Evolutionary conservation across 805 yeast species (phyloP).

Genomic region (Vanderwaltozyma polyspora): DNA sequence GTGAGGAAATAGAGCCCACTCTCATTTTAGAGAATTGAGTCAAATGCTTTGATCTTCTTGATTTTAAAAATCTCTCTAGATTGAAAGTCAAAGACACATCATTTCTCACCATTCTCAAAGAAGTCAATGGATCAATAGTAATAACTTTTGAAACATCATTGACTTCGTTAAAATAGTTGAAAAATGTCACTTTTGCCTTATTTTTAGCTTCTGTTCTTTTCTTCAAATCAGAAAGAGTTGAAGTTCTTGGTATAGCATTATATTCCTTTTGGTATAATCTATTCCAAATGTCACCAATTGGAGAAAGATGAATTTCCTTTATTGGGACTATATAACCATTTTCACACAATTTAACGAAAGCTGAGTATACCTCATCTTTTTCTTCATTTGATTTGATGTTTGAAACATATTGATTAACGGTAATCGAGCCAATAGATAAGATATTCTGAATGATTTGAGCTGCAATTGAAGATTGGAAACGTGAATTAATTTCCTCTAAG

Average conservation of each 20-base stretch:
- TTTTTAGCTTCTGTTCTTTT: conserved; percentile 51
- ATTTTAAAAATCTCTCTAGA: conserved; percentile 54
- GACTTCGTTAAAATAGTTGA: conserved; percentile 26
- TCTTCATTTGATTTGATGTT: conserved; percentile 17
- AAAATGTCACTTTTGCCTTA: conserved; percentile 30
- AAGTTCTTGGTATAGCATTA: conserved; percentile 28
- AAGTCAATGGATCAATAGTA: conserved; percentile 26
- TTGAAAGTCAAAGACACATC: conserved; percentile 47
- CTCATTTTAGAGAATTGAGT: conserved; percentile 52
- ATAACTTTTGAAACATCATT: conserved; percentile 18
- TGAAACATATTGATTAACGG: conserved; percentile 27
- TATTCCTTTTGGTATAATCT: conserved; percentile 33
- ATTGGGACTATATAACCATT: conserved; percentile 44
- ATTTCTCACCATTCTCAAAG: conserved; percentile 36
- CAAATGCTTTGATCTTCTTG: conserved; percentile 53
- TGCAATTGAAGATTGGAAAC: conserved; percentile 16
- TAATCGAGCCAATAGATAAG: conserved; percentile 56
- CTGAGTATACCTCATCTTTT: conserved; percentile 23
- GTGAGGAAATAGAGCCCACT: conserved; percentile 57
- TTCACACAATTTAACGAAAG: conserved; percentile 36
- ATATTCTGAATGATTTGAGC: conserved; percentile 54
- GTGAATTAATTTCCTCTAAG: conserved; percentile 39
- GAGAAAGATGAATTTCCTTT: conserved; percentile 27
- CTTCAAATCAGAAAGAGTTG: conserved; percentile 42
- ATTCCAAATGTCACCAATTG: conserved; percentile 31